phyloP scores from a whole-genome alignment of 2,329 filamentous ascomycete genomes.

The Paecilomyces dactylethromorphus region DNA sequence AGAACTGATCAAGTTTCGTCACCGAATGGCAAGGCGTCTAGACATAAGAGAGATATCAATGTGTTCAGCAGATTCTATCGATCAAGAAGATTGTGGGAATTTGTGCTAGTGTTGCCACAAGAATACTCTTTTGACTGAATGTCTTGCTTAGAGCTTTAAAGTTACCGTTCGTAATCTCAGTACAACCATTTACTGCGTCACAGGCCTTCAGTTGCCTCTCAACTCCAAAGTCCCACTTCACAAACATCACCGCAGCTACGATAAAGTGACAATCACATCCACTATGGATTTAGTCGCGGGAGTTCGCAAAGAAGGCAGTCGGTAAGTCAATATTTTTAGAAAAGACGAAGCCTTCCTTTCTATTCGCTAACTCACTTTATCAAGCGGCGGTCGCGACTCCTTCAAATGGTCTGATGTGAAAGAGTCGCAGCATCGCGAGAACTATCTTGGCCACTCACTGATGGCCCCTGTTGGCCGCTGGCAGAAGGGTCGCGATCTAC shows the following conservation, averaged over 20 bases:
- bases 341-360: neutral
- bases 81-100: neutral
- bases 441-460: constrained; percentile 80
- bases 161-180: neutral
- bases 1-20: neutral
- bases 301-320: constrained; percentile 81
- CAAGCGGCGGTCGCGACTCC: constrained; percentile 74
- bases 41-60: neutral
- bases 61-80: neutral
- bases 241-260: neutral
- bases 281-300: constrained; percentile 88
- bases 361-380: constrained; percentile 6
- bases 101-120: neutral
- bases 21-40: neutral
- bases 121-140: too few relatives aligned
- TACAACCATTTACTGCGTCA: neutral
- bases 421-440: constrained; percentile 79
- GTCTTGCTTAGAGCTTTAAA: neutral
- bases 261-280: neutral
- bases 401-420: constrained; percentile 97
- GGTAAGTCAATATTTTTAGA: constrained; percentile 37
- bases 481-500: constrained; percentile 69
- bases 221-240: neutral
- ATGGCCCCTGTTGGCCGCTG: constrained; percentile 90
- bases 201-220: neutral